Base-by-base conservation (phyloP, 306 rosid genomes). In the Vigna unguiculata region DNA sequence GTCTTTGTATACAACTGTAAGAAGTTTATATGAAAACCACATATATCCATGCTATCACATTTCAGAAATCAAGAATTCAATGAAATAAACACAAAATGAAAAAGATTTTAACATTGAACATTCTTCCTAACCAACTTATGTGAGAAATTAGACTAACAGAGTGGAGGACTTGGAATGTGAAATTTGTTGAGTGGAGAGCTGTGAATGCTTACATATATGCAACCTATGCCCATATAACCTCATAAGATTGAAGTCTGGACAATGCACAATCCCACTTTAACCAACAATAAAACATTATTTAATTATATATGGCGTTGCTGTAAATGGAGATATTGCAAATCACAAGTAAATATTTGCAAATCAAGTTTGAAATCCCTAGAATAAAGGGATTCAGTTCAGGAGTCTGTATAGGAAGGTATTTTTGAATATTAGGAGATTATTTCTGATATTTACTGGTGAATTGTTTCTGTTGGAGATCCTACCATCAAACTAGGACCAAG, bases 1-100 rank as follows among this genome's bases (percentile, higher is more conserved):
- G 85, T 90, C 83, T 77, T 92, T 19, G 96, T 89, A 81, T 95
- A 95, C 72, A 92, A 89, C 97, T 95, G 90, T 69, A 85, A 70
- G 36, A 52, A 74, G 58, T 71, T 16, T 24, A 72, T 63, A 65
- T 9, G 69, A 24, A 71, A 60, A 72, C 14, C 54, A 80, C 47
- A 73, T 63, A 41, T 55, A 66, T 32, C 38, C 59, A 76, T 9
- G 20, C 28, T 11, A 34, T 25, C 43, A 21, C 55, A 79, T 62
- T 76, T 75, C 63, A 66, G 41, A 30, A 48, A 36, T 34, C 74
- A 59, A 75, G 70, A 48, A 61, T 75, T 74, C 48, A 34, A 47
- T 11, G 14, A 69, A 72, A 73, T 48, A 48, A 54, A 54, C 22
- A 21, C 30, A 43, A 19, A 57, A 21, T 25, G 7, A 34, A 48